These are phyloP conservation scores for Fomes fomentarius DNA, from an alignment of 1,284 basidiomycete species.

Conservation along the genomic window DNA sequence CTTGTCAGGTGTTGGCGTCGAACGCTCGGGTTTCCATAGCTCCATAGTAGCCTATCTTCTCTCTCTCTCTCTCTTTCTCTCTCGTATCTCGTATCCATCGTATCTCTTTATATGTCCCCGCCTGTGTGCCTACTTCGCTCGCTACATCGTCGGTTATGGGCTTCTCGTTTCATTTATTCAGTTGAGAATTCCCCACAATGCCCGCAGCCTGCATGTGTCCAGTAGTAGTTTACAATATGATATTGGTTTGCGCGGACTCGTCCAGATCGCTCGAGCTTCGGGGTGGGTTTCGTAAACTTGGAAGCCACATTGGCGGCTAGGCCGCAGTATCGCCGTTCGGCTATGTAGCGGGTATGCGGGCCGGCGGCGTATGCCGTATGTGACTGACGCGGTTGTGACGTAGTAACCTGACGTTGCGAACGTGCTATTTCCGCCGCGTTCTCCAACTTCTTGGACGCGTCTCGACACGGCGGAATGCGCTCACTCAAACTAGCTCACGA, in stretches of 20 bases:
- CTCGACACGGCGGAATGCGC: constrained; percentile 1
- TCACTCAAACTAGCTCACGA: background rate
- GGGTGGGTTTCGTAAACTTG: too few species aligned
- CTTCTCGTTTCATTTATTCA: background rate
- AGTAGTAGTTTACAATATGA: constrained; percentile 3
- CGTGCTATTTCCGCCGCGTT: background rate
- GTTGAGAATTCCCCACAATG: background rate
- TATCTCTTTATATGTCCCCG: background rate
- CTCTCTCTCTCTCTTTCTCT: constrained; percentile 1
- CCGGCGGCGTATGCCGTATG: background rate
- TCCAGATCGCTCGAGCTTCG: too few species aligned
- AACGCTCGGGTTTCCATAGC: constrained; percentile 10
- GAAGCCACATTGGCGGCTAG: too few species aligned
- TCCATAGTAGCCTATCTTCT: background rate
- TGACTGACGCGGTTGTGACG: background rate
- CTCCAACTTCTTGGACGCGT: background rate
- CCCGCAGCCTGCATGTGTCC: background rate
- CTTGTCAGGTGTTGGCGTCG: constrained; percentile 18
- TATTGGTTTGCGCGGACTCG: background rate
- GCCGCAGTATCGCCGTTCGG: background rate
- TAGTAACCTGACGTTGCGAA: too few species aligned
- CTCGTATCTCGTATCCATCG: background rate
- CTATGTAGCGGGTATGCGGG: background rate
- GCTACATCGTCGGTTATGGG: background rate
- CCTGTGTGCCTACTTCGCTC: background rate